Evolutionary conservation across 1,284 basidiomycete species (phyloP).

Genomic region (Cutaneotrichosporon arboriforme): DNA sequence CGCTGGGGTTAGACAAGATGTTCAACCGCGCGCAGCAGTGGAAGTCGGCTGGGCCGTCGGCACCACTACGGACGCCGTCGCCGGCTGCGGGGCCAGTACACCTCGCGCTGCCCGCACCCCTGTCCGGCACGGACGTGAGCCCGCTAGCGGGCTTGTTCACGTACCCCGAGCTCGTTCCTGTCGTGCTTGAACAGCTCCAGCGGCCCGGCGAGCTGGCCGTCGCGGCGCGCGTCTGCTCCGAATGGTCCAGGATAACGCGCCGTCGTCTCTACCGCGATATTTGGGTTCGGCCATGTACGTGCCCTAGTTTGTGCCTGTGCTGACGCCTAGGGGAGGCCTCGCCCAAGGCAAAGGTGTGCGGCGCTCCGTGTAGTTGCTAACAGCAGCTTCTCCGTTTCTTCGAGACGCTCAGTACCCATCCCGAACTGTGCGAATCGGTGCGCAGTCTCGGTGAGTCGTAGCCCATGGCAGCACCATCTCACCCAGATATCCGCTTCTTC

Average conservation of each 20-base stretch:
- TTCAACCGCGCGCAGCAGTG: conserved; percentile 23
- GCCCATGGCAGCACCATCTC: not conserved
- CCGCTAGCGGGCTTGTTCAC: conserved; percentile 32
- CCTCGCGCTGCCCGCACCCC: conserved; percentile 28
- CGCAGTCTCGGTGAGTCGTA: conserved; percentile 33
- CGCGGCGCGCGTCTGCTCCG: conserved; percentile 28
- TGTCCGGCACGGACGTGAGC: conserved; percentile 10
- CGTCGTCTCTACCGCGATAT: conserved; percentile 38
- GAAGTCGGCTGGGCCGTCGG: conserved; percentile 13
- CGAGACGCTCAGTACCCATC: conserved; percentile 25
- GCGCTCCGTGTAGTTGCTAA: not conserved
- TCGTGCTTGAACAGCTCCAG: conserved; percentile 32
- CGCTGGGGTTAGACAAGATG: conserved; percentile 39
- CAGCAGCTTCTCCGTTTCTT: conserved; percentile 37
- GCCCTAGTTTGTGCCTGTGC: not conserved
- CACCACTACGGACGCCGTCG: conserved; percentile 23
- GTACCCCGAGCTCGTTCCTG: conserved; percentile 36
- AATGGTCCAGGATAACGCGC: conserved; percentile 28
- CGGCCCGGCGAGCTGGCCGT: conserved; percentile 33
- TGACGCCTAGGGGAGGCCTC: conserved; percentile 37
- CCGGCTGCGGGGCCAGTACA: conserved; percentile 15
- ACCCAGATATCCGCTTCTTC: conserved; percentile 42
- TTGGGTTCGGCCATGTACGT: conserved; percentile 46
- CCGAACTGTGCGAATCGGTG: conserved; percentile 34
- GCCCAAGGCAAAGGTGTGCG: conserved; percentile 21